phyloP scores from a whole-genome alignment of 306 rosid species.

The Luffa acutangula region DNA sequence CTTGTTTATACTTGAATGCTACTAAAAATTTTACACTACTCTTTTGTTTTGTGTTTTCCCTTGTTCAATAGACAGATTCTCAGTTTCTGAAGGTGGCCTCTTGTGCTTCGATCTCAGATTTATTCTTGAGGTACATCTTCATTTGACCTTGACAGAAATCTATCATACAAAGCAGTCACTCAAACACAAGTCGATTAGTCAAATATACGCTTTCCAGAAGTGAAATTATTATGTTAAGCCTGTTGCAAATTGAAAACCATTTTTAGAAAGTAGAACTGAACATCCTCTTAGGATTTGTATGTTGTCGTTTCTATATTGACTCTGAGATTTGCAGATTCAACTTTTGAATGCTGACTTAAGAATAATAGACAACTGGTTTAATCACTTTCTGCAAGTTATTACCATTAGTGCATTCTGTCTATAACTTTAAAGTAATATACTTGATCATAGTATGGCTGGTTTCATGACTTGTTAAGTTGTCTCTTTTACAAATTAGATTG shows the following conservation, averaged over 20 bases:
- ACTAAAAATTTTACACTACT: slow-evolving; percentile 3
- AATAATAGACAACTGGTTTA: not conserved
- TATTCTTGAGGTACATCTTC: slow-evolving; percentile 49
- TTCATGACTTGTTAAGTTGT: not conserved
- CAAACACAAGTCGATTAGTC: not conserved
- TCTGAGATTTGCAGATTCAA: not conserved
- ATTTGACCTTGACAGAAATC: not conserved
- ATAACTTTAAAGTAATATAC: not conserved
- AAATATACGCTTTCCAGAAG: not conserved
- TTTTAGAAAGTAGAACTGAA: not conserved
- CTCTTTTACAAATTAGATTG: slow-evolving; percentile 22
- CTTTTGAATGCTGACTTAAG: not conserved
- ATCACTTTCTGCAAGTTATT: not conserved
- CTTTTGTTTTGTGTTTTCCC: slow-evolving; percentile 3
- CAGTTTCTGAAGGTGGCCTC: slow-evolving; percentile 60
- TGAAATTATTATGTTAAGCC: not conserved
- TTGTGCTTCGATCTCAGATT: slow-evolving; percentile 68
- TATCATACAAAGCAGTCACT: not conserved
- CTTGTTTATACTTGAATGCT: not conserved
- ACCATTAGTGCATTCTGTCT: not conserved
- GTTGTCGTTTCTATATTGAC: not conserved
- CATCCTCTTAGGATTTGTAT: not conserved
- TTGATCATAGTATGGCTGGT: not conserved
- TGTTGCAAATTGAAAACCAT: not conserved
- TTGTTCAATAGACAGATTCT: slow-evolving; percentile 36